phyloP scores from a whole-genome alignment of 2,329 filamentous ascomycete genomes.

The Botrytis pseudocinerea region DNA sequence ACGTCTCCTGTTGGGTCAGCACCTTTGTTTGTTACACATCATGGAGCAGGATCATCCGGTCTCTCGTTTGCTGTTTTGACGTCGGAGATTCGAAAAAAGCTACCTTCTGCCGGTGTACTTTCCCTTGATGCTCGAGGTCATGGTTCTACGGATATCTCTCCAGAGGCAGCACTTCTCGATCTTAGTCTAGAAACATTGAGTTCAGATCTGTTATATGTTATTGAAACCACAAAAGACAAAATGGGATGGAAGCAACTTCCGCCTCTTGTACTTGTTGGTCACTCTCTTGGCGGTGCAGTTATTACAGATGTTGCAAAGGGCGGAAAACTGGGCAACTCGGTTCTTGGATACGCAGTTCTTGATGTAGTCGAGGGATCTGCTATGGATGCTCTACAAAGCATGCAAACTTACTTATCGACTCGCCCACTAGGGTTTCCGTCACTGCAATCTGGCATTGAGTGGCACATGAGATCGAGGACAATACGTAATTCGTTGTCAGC shows the following conservation, averaged over 20 bases:
- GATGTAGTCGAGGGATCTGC: slow-evolving; percentile 96
- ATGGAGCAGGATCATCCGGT: slow-evolving; percentile 90
- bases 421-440: slow-evolving; percentile 78
- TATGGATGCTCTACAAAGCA: slow-evolving; percentile 90
- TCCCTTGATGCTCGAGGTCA: slow-evolving; percentile 86
- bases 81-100: slow-evolving; percentile 70
- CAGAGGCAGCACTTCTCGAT: slow-evolving; percentile 52
- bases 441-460: slow-evolving; percentile 79
- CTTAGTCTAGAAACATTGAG: slow-evolving; percentile 73
- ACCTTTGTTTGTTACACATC: slow-evolving; percentile 89
- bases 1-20: slow-evolving; percentile 73
- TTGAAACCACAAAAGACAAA: slow-evolving; percentile 63
- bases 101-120: slow-evolving; percentile 80
- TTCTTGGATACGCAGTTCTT: slow-evolving; percentile 85
- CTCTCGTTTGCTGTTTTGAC: slow-evolving; percentile 86
- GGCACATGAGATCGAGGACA: slow-evolving; percentile 88
- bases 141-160: slow-evolving; percentile 63
- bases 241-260: slow-evolving; percentile 77
- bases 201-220: slow-evolving; percentile 68
- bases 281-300: slow-evolving; percentile 90
- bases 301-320: slow-evolving; percentile 78
- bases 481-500: slow-evolving; percentile 83
- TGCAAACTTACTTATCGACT: slow-evolving; percentile 87
- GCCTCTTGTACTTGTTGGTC: slow-evolving; percentile 78
- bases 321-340: slow-evolving; percentile 61